These are phyloP conservation scores for Anethum foeniculum DNA, from an alignment of 140 eudicot species.

Conservation along the genomic window DNA sequence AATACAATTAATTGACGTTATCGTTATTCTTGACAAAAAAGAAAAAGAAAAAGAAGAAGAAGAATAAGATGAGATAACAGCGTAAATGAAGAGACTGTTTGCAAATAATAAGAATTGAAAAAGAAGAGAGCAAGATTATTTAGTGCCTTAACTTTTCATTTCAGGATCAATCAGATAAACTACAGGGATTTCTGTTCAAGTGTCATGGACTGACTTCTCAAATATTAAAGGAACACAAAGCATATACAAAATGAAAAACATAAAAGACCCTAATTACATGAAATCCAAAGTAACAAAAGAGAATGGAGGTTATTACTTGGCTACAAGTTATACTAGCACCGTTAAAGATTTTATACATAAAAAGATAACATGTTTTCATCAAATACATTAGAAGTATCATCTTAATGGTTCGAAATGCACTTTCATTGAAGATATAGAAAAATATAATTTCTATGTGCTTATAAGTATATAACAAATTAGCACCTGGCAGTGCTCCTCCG, in stretches of 20 bases:
- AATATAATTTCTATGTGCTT: neutral
- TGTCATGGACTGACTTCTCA: neutral
- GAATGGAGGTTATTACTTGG: neutral
- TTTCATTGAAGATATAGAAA: neutral
- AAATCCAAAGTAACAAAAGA: neutral
- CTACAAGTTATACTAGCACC: neutral
- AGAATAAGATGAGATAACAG: too few species aligned
- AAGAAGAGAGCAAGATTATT: neutral
- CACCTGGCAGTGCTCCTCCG: neutral
- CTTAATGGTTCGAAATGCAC: neutral
- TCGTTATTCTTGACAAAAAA: too few species aligned
- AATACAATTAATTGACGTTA: too few species aligned
- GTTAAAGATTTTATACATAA: too few species aligned
- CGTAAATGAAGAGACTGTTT: neutral
- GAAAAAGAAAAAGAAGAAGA: too few species aligned
- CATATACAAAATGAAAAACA: too few species aligned
- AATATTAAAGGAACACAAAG: too few species aligned
- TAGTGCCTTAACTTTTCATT: neutral
- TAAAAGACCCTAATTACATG: neutral
- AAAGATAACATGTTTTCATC: neutral
- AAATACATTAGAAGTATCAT: neutral
- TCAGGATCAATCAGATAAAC: neutral
- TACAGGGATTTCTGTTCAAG: neutral
- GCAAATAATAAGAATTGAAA: neutral
- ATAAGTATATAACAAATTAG: neutral